Conservation (phyloP, 768 basidiomycete species). For the Polyporus arcularius region DNA sequence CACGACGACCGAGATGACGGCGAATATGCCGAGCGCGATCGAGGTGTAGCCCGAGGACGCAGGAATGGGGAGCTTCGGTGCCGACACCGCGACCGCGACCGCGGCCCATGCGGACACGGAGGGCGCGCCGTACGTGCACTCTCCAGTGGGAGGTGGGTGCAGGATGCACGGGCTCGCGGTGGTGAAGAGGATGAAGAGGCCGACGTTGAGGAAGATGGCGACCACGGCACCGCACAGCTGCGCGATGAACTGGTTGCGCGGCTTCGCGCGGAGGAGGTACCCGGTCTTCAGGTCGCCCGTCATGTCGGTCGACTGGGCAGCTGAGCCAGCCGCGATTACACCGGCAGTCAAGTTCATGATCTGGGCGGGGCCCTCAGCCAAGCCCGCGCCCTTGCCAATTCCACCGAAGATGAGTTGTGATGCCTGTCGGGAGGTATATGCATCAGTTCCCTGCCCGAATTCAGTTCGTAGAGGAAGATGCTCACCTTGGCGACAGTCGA, state of each 20-base stretch:
- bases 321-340: conserved; percentile 54
- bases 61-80: conserved; percentile 24
- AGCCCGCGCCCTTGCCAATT: conserved; percentile 48
- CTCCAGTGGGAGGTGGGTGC: conserved; percentile 29
- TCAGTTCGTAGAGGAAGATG: background rate
- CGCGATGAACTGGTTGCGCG: conserved; percentile 61
- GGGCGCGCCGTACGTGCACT: conserved; percentile 58
- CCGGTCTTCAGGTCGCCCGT: conserved; percentile 70
- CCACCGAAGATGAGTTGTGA: conserved; percentile 69
- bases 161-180: conserved; percentile 62
- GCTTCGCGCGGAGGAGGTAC: conserved; percentile 65
- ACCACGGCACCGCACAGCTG: conserved; percentile 60
- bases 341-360: conserved; percentile 54
- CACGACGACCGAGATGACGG: conserved; percentile 11
- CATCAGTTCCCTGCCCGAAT: background rate
- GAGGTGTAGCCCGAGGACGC: conserved; percentile 21
- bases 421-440: conserved; percentile 32
- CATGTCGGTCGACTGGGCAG: conserved; percentile 64
- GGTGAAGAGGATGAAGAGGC: conserved; percentile 63
- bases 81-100: conserved; percentile 20
- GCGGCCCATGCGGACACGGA: conserved; percentile 57
- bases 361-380: conserved; percentile 38
- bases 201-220: conserved; percentile 59
- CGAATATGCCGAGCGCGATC: conserved; percentile 19
- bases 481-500: conserved; percentile 52